Evolutionary conservation across 2,329 filamentous ascomycete species (phyloP).

Genomic region (Clarireedia hainanense): DNA sequence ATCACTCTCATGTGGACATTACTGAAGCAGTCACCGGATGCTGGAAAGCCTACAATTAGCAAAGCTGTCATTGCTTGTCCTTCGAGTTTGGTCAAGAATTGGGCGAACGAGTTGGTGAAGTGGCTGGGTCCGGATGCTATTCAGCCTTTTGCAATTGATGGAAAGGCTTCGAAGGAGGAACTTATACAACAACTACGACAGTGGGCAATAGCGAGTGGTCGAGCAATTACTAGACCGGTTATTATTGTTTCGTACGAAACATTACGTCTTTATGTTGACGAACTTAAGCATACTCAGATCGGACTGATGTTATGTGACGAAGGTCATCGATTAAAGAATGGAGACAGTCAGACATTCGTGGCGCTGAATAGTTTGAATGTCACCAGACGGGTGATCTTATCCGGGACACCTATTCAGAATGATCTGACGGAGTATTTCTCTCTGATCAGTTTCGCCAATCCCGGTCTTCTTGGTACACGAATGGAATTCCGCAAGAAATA

Average conservation of each 20-base stretch:
- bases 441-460: conserved; percentile 93
- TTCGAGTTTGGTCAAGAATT: conserved; percentile 92
- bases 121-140: conserved; percentile 92
- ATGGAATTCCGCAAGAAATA: conserved; percentile 90
- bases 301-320: conserved; percentile 93
- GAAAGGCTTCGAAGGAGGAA: conserved; percentile 92
- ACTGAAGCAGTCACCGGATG: conserved; percentile 88
- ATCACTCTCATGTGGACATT: conserved; percentile 96
- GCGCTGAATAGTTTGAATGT: conserved; percentile 89
- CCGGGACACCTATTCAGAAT: conserved; percentile 95
- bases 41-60: conserved; percentile 88
- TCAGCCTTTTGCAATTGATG: conserved; percentile 90
- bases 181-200: conserved; percentile 83
- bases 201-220: conserved; percentile 73
- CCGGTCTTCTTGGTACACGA: conserved; percentile 79
- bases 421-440: conserved; percentile 98
- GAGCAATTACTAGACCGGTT: conserved; percentile 48
- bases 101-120: conserved; percentile 94
- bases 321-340: conserved; percentile 93
- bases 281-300: conserved; percentile 83
- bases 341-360: conserved; percentile 89
- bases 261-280: conserved; percentile 80
- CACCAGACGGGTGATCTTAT: conserved; percentile 83
- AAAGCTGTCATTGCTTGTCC: conserved; percentile 97
- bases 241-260: conserved; percentile 98